phyloP scores from a whole-genome alignment of 73 alveolate genomes.

The Paramecium tetraurelia region DNA sequence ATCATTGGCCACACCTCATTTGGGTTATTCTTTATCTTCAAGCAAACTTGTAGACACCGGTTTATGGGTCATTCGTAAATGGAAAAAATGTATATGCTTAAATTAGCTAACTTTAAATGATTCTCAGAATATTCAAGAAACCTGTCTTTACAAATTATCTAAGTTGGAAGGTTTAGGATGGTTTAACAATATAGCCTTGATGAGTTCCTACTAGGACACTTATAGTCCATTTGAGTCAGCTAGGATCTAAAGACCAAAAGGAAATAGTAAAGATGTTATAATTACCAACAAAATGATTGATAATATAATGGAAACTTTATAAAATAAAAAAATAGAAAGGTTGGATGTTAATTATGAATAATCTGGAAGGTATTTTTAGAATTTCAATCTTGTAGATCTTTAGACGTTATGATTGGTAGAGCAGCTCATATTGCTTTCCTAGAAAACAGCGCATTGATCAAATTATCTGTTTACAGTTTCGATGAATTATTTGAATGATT shows the following conservation, averaged over 20 bases:
- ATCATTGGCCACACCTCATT: conserved; percentile 89
- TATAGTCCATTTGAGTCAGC: conserved; percentile 98
- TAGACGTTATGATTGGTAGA: conserved; percentile 99
- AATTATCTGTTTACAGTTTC: conserved; percentile 80
- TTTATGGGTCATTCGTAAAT: conserved; percentile 28
- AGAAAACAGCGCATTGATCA: conserved; percentile 95
- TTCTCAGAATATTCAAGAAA: neutral
- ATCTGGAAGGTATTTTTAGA: conserved; percentile 28
- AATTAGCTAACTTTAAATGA: conserved; percentile 18
- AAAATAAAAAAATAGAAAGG: conserved; percentile 40
- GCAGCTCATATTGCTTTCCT: conserved; percentile 99
- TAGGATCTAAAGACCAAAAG: conserved; percentile 79
- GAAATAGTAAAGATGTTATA: neutral
- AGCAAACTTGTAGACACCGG: conserved; percentile 90
- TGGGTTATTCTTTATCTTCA: conserved; percentile 81
- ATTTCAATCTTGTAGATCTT: neutral
- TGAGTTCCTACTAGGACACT: conserved; percentile 90
- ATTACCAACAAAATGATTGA: neutral
- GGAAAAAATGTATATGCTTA: conserved; percentile 34
- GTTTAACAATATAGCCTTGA: conserved; percentile 88
- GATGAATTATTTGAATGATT: conserved; percentile 79
- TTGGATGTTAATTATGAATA: conserved; percentile 56
- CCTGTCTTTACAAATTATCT: conserved; percentile 79
- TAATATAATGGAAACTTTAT: neutral
- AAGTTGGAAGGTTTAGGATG: conserved; percentile 80